phyloP scores from a whole-genome alignment of 768 basidiomycete species.

The Boletus insuetus region DNA sequence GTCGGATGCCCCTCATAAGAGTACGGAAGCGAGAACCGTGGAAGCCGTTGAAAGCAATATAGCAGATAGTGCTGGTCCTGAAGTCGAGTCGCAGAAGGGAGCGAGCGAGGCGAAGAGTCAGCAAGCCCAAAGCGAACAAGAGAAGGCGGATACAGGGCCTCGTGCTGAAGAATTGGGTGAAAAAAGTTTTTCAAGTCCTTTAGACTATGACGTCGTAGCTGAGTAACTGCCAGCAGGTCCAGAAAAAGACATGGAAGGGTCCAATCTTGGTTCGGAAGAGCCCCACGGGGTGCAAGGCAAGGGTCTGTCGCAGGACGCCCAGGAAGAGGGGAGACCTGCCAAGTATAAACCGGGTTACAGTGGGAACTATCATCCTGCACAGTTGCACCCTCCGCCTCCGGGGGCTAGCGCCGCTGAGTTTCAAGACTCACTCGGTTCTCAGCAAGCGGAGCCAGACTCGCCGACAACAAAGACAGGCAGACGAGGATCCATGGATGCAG shows the following conservation, averaged over 20 bases:
- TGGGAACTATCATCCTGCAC: conserved; percentile 28
- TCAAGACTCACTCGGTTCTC: not conserved
- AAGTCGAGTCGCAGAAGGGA: not conserved
- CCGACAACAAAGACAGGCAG: not conserved
- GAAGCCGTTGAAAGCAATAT: not conserved
- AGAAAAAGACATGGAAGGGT: not conserved
- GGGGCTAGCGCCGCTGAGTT: conserved; percentile 18
- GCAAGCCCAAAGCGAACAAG: not conserved
- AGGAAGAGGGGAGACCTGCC: not conserved
- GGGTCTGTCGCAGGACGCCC: not conserved
- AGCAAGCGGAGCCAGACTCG: not conserved
- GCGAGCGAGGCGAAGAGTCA: not conserved
- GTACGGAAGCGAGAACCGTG: not conserved
- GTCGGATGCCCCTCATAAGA: not conserved
- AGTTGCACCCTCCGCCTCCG: conserved; percentile 26
- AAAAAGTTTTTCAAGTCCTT: conserved; percentile 9
- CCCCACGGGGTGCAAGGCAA: not conserved
- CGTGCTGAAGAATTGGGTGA: not conserved
- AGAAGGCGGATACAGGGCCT: not conserved
- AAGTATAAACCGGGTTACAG: conserved; percentile 5
- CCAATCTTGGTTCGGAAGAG: not conserved
- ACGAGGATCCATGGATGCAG: not conserved
- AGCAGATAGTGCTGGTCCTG: not conserved
- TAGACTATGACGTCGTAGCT: not conserved
- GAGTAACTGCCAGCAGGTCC: not conserved